phyloP scores from a whole-genome alignment of 495 filamentous ascomycete genomes.

The Lepidopterella palustris region DNA sequence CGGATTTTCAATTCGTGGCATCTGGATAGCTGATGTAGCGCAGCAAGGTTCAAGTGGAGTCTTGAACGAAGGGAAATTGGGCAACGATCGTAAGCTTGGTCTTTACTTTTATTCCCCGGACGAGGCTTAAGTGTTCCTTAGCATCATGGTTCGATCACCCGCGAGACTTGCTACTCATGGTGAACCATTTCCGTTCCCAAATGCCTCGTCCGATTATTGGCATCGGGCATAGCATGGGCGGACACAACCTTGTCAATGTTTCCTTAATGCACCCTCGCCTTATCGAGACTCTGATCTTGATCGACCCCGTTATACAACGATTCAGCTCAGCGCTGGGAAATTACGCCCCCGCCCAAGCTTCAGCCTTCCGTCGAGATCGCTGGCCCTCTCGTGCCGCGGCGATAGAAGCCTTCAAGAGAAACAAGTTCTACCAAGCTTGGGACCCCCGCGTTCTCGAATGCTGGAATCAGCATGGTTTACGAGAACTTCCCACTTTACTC shows the following conservation, averaged over 20 bases:
- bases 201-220: constrained; percentile 89
- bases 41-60: constrained; percentile 40
- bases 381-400: constrained; percentile 35
- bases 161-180: constrained; percentile 78
- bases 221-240: constrained; percentile 87
- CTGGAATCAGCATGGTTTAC: constrained; percentile 38
- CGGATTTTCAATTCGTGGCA: constrained; percentile 36
- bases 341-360: constrained; percentile 29
- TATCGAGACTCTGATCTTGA: constrained; percentile 64
- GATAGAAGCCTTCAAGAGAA: constrained; percentile 22
- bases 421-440: constrained; percentile 39
- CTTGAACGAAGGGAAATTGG: constrained; percentile 38
- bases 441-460: constrained; percentile 34
- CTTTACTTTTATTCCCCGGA: not conserved
- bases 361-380: constrained; percentile 31
- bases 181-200: constrained; percentile 72
- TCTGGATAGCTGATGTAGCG: constrained; percentile 44
- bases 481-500: constrained; percentile 36
- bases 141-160: constrained; percentile 74
- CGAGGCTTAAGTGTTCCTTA: constrained; percentile 20
- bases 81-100: constrained; percentile 37
- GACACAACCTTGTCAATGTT: constrained; percentile 54
- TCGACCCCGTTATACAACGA: constrained; percentile 72
- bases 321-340: constrained; percentile 29
- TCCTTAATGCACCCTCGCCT: constrained; percentile 78